Evolutionary conservation across 1,284 basidiomycete species (phyloP).

Genomic region (Xerocomus nothofagi): DNA sequence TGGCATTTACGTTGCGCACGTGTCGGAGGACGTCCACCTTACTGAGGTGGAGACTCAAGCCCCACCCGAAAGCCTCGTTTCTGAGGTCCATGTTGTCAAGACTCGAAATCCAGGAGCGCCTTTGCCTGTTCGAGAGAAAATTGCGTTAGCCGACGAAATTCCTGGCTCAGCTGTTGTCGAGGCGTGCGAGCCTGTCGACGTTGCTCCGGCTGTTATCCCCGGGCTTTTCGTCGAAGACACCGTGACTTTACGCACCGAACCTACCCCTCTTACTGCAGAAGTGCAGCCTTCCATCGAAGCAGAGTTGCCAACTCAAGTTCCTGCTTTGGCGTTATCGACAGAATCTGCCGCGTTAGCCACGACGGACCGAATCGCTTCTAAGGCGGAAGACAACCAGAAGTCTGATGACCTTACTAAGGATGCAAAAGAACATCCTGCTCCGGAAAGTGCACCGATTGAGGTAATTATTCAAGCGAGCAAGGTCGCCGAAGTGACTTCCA

Average conservation of each 20-base stretch:
- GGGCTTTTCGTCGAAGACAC: background rate
- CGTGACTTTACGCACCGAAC: background rate
- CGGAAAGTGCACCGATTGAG: background rate
- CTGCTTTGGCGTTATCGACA: background rate
- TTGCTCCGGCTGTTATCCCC: background rate
- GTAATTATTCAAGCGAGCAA: background rate
- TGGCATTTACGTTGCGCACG: background rate
- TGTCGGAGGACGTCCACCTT: background rate
- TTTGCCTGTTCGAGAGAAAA: constrained; percentile 34
- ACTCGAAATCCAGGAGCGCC: constrained; percentile 7
- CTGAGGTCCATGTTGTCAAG: constrained; percentile 2
- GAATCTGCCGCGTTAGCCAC: background rate
- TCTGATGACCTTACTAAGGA: background rate
- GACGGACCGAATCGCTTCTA: constrained; percentile 1
- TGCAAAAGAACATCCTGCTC: background rate
- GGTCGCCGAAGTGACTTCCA: background rate
- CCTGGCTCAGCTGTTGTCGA: constrained; percentile 38
- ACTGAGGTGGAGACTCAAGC: constrained; percentile 9
- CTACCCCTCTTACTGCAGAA: background rate
- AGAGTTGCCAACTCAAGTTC: constrained; percentile 14
- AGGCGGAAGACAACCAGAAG: background rate
- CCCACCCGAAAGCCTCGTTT: constrained; percentile 5
- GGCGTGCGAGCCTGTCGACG: constrained; percentile 15
- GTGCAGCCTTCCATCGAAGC: background rate
- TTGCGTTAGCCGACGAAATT: constrained; percentile 38